Conservation (phyloP, 805 yeast genomes). For the Hanseniaspora guilliermondii region DNA sequence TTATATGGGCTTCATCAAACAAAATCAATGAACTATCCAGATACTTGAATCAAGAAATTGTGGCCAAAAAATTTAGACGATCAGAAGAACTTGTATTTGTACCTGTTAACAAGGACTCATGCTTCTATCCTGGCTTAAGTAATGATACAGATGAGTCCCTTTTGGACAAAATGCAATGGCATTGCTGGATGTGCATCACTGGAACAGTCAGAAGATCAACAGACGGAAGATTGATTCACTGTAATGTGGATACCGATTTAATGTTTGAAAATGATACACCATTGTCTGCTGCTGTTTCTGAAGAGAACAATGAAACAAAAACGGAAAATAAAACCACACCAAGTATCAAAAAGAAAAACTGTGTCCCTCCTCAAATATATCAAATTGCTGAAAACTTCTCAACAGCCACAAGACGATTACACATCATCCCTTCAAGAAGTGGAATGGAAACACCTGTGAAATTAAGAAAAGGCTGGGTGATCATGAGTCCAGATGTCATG, state of each 20-base stretch:
- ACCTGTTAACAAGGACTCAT: conserved; percentile 53
- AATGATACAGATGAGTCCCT: conserved; percentile 37
- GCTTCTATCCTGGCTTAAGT: conserved; percentile 46
- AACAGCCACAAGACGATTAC: conserved; percentile 67
- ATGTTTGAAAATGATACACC: conserved; percentile 44
- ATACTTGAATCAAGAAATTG: conserved; percentile 38
- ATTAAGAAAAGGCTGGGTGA: conserved; percentile 80
- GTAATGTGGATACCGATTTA: conserved; percentile 84
- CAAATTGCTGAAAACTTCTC: conserved; percentile 80
- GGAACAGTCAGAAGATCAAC: conserved; percentile 83
- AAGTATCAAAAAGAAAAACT: conserved; percentile 27
- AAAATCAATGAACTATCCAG: conserved; percentile 52
- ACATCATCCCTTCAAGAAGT: conserved; percentile 64
- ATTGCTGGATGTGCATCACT: conserved; percentile 94
- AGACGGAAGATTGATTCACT: conserved; percentile 75
- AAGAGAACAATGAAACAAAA: not conserved
- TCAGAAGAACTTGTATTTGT: conserved; percentile 81
- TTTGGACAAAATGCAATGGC: conserved; percentile 75
- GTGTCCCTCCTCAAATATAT: conserved; percentile 67
- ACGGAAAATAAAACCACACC: not conserved
- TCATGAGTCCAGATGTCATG: conserved; percentile 71
- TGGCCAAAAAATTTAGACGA: conserved; percentile 66
- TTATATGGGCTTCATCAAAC: conserved; percentile 75
- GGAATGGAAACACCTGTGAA: conserved; percentile 53
- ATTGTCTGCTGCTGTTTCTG: not conserved